These are phyloP conservation scores for Nakaseomyces delphensis DNA, from an alignment of 1,139 yeast species.

Conservation along the genomic window DNA sequence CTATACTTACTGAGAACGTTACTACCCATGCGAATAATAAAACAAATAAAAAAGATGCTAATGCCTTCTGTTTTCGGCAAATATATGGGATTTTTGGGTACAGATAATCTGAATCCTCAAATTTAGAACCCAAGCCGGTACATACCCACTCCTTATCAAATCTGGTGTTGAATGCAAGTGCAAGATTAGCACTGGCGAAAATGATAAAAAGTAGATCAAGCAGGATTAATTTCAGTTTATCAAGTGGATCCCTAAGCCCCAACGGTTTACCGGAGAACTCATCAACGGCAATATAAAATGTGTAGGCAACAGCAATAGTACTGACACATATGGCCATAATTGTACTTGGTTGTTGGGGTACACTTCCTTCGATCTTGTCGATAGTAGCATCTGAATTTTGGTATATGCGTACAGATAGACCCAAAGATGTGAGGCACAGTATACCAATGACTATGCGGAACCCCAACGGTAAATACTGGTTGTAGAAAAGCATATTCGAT, in stretches of 20 bases:
- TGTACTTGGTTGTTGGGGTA: constrained; percentile 79
- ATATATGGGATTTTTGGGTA: constrained; percentile 36
- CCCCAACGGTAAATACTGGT: constrained; percentile 73
- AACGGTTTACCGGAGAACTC: constrained; percentile 88
- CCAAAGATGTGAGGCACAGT: constrained; percentile 55
- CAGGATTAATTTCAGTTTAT: constrained; percentile 67
- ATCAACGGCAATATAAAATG: constrained; percentile 76
- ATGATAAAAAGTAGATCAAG: constrained; percentile 80
- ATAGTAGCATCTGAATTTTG: constrained; percentile 34
- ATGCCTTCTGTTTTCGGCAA: constrained; percentile 71
- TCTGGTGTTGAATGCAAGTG: constrained; percentile 76
- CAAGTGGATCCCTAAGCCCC: constrained; percentile 63
- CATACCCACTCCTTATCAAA: constrained; percentile 84
- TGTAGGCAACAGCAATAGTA: constrained; percentile 65
- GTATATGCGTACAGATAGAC: constrained; percentile 57
- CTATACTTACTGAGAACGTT: constrained; percentile 73
- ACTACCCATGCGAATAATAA: constrained; percentile 75
- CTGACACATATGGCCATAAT: constrained; percentile 88
- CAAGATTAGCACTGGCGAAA: constrained; percentile 83
- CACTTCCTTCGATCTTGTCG: constrained; percentile 30
- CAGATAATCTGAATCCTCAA: constrained; percentile 9
- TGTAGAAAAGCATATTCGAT: constrained; percentile 52
- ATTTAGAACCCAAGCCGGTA: constrained; percentile 23
- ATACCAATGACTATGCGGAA: constrained; percentile 61
- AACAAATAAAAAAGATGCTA: constrained; percentile 71